Conservation (phyloP, 345 rosid species). For the Kandelia obovata region DNA sequence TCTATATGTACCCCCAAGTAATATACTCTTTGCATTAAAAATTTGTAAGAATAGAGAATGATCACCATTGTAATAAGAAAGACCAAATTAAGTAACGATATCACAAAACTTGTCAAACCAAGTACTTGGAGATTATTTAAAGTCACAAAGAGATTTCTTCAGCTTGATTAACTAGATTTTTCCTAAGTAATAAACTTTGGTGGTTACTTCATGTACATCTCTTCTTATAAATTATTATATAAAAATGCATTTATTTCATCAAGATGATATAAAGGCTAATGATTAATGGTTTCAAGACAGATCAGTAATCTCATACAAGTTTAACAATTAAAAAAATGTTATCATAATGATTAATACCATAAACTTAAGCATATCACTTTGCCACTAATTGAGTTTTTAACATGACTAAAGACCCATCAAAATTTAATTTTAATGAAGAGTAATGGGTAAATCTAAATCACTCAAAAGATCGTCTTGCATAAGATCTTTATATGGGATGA, state of each 20-base stretch:
- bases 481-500: too few relatives aligned
- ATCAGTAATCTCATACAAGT: too few relatives aligned
- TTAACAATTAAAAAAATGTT: background rate
- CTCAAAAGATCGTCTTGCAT: too few relatives aligned
- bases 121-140: background rate
- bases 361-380: background rate
- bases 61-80: too few relatives aligned
- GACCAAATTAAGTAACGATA: background rate
- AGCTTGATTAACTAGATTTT: background rate
- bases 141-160: background rate
- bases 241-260: background rate
- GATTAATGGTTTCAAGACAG: too few relatives aligned
- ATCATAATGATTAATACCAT: background rate
- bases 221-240: background rate
- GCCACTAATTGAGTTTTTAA: background rate
- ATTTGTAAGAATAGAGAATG: too few relatives aligned
- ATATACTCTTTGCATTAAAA: background rate
- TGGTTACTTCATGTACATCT: too few relatives aligned
- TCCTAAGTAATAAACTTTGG: background rate
- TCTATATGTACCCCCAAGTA: background rate
- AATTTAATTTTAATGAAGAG: background rate
- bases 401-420: background rate
- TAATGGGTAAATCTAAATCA: too few relatives aligned
- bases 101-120: background rate
- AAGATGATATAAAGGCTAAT: background rate